Percentiles rank a stretch among this genome's conserved stretches.
phyloP scores from a whole-genome alignment of 2,329 filamentous ascomycete species.

The Microsporum audouinii region DNA sequence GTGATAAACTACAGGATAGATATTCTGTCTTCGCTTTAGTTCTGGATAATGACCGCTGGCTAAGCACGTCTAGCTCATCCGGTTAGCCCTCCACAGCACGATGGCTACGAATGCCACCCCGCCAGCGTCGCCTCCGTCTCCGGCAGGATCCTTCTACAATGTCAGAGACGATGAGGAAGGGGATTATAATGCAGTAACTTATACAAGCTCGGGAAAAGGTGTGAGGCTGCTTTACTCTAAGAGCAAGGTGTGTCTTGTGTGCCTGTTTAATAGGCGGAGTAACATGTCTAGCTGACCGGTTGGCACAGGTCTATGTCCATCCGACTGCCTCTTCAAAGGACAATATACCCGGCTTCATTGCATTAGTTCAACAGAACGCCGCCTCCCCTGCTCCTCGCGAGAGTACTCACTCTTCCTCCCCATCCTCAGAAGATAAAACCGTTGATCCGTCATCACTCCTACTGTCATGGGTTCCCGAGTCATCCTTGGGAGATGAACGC shows the following conservation, averaged over 20 bases:
- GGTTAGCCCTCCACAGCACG: background rate
- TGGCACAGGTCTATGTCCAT: slow-evolving; percentile 78
- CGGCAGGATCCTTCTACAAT: slow-evolving; percentile 82
- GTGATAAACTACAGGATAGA: background rate
- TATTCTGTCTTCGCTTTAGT: too few species aligned
- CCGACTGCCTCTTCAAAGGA: slow-evolving; percentile 87
- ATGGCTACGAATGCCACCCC: slow-evolving; percentile 2
- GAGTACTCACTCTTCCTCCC: slow-evolving; percentile 34
- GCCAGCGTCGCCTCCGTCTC: slow-evolving; percentile 46
- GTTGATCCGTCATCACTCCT: slow-evolving; percentile 59
- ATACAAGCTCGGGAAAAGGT: slow-evolving; percentile 58
- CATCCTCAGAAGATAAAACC: slow-evolving; percentile 17
- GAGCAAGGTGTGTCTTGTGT: slow-evolving; percentile 59
- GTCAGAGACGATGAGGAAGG: slow-evolving; percentile 93
- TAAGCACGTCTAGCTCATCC: background rate
- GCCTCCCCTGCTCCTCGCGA: slow-evolving; percentile 22
- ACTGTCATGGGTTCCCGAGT: slow-evolving; percentile 87
- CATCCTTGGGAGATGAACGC: slow-evolving; percentile 70
- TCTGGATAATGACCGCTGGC: background rate
- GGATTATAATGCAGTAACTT: slow-evolving; percentile 87
- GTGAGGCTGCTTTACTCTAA: slow-evolving; percentile 94
- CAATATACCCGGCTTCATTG: slow-evolving; percentile 89
- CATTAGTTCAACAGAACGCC: slow-evolving; percentile 75
- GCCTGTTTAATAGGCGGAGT: background rate
- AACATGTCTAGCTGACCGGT: background rate